Percentiles rank a stretch among this genome's conserved stretches.
phyloP scores from a whole-genome alignment of 805 yeast species.

The Teunomyces stri region DNA sequence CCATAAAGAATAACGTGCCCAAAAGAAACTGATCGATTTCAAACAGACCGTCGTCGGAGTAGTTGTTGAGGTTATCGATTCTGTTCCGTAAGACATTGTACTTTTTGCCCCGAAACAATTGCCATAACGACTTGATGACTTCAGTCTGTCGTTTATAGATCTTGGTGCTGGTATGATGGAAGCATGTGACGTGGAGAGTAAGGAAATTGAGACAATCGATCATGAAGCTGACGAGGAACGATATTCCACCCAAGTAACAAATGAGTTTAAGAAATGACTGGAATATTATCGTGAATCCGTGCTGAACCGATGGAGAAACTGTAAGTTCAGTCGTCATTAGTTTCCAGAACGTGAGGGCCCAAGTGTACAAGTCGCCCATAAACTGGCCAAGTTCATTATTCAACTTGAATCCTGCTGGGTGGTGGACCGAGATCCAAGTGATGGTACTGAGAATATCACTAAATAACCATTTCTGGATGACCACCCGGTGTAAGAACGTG shows the following conservation, averaged over 20 bases:
- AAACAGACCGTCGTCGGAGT: conserved; percentile 37
- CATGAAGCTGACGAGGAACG: conserved; percentile 63
- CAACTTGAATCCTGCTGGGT: conserved; percentile 92
- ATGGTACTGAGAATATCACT: conserved; percentile 49
- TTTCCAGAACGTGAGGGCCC: conserved; percentile 78
- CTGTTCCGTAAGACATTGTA: conserved; percentile 80
- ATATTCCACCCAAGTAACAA: conserved; percentile 53
- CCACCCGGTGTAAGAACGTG: conserved; percentile 19
- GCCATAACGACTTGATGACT: conserved; percentile 68
- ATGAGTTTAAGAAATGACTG: conserved; percentile 13
- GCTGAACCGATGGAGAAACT: conserved; percentile 1
- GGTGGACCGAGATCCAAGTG: conserved; percentile 67
- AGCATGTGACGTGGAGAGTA: conserved; percentile 71
- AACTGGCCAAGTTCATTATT: conserved; percentile 83
- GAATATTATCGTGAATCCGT: neutral
- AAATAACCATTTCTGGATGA: conserved; percentile 43
- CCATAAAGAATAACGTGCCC: conserved; percentile 86
- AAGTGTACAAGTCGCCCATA: conserved; percentile 78
- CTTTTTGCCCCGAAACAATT: conserved; percentile 86
- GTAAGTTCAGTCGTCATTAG: conserved; percentile 7
- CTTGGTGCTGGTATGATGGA: conserved; percentile 76
- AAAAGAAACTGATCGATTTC: conserved; percentile 82
- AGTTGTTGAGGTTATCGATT: conserved; percentile 69
- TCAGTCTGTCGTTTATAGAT: conserved; percentile 74
- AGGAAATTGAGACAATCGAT: conserved; percentile 63